Percentiles rank a stretch among this genome's conserved stretches.
phyloP scores from a whole-genome alignment of 1,284 basidiomycete species.

The Termitomyces sp. region DNA sequence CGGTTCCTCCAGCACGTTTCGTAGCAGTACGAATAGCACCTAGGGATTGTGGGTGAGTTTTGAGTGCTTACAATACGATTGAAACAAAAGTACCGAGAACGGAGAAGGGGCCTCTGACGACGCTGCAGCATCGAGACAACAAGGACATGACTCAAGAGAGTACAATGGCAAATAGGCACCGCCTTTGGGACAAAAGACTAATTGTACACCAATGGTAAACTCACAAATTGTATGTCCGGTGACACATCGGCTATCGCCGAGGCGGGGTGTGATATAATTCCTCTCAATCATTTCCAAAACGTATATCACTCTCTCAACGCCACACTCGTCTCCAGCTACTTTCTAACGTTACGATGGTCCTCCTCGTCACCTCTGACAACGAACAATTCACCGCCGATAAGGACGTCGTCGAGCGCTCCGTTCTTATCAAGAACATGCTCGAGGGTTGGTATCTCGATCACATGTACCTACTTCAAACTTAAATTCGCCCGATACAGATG shows the following conservation, averaged over 20 bases:
- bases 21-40: slow-evolving; percentile 87
- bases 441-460: slow-evolving; percentile 60
- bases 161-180: neutral
- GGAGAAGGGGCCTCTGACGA: slow-evolving; percentile 43
- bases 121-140: slow-evolving; percentile 34
- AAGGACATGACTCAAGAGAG: slow-evolving; percentile 11
- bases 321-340: slow-evolving; percentile 16
- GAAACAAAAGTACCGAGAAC: slow-evolving; percentile 34
- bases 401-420: slow-evolving; percentile 92
- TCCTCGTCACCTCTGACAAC: slow-evolving; percentile 89
- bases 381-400: slow-evolving; percentile 93
- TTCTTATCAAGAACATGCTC: slow-evolving; percentile 99
- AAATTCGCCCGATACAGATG: slow-evolving; percentile 51
- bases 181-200: slow-evolving; percentile 6
- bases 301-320: slow-evolving; percentile 13
- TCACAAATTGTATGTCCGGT: slow-evolving; percentile 5
- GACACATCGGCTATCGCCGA: slow-evolving; percentile 33
- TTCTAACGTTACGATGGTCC: slow-evolving; percentile 52
- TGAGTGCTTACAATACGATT: slow-evolving; percentile 5
- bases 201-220: neutral
- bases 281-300: slow-evolving; percentile 1
- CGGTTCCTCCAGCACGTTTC: slow-evolving; percentile 89
- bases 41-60: slow-evolving; percentile 19
- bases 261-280: slow-evolving; percentile 19
- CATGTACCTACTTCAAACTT: slow-evolving; percentile 13